A percentile compares a stretch with the other conserved stretches of the same genome.
Evolutionary conservation across 2,329 filamentous ascomycete species (phyloP).

Genomic region (Penicillium capsulatum): DNA sequence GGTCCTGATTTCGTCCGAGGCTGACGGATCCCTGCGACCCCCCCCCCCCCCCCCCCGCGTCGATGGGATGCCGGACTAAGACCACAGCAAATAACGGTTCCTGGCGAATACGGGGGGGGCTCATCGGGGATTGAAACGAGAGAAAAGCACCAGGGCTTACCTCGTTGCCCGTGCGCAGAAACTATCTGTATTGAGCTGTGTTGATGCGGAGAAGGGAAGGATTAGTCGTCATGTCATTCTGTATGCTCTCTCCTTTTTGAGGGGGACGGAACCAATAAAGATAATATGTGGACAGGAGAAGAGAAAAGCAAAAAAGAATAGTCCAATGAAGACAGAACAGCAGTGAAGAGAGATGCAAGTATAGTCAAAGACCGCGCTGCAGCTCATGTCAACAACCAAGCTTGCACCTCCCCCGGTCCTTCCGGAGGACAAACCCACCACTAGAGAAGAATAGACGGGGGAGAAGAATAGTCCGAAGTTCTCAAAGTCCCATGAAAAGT

Average conservation of each 20-base stretch:
- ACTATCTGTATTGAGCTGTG: background rate
- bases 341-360: too few relatives aligned
- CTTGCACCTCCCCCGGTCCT: constrained; percentile 1
- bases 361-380: background rate
- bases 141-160: too few relatives aligned
- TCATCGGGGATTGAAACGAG: constrained; percentile 25
- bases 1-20: constrained; percentile 5
- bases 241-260: constrained; percentile 10
- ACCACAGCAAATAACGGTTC: constrained; percentile 25
- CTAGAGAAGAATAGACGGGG: constrained; percentile 1
- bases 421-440: constrained; percentile 4
- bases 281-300: constrained; percentile 4
- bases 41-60: constrained; percentile 6
- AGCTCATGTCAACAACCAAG: constrained; percentile 3
- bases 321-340: background rate
- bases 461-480: constrained; percentile 4
- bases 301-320: background rate
- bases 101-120: constrained; percentile 10
- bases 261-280: too few relatives aligned
- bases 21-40: constrained; percentile 12
- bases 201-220: too few relatives aligned
- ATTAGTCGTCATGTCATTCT: constrained; percentile 13
- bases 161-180: too few relatives aligned
- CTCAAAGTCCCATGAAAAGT: background rate
- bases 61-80: constrained; percentile 12